These are phyloP conservation scores for Trichoderma citrinoviride DNA, from an alignment of 2,329 filamentous ascomycete species.

Conservation along the genomic window DNA sequence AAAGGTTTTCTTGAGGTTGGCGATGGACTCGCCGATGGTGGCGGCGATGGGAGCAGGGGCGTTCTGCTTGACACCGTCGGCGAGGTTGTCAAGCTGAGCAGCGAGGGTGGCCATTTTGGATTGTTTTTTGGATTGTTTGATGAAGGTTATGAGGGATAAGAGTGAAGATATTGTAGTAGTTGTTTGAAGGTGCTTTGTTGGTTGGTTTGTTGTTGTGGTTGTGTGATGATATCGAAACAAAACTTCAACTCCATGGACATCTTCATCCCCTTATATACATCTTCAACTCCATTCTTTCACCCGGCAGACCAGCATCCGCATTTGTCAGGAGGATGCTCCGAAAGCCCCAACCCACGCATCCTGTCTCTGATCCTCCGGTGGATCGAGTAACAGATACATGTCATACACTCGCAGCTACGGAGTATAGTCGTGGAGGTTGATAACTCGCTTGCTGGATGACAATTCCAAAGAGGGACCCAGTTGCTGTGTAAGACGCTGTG, in stretches of 20 bases:
- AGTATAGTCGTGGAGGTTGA: not conserved
- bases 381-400: not conserved
- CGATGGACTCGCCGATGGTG: not conserved
- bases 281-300: not conserved
- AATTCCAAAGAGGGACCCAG: not conserved
- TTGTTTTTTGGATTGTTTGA: not conserved
- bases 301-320: not conserved
- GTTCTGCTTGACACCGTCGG: not conserved
- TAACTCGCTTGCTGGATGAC: not conserved
- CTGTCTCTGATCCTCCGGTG: not conserved
- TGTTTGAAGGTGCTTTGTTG: not conserved
- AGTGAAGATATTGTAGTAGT: not conserved
- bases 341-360: not conserved
- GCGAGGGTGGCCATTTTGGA: conserved; percentile 1
- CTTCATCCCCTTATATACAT: not conserved
- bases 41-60: not conserved
- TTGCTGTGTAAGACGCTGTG: not conserved
- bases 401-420: not conserved
- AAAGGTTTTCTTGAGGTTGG: not conserved
- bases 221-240: not conserved
- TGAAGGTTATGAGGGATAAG: not conserved
- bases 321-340: not conserved
- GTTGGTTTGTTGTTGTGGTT: not conserved
- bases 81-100: not conserved
- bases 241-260: not conserved